Base-by-base conservation (phyloP, 805 yeast species). In the Ogataea ganodermae region DNA sequence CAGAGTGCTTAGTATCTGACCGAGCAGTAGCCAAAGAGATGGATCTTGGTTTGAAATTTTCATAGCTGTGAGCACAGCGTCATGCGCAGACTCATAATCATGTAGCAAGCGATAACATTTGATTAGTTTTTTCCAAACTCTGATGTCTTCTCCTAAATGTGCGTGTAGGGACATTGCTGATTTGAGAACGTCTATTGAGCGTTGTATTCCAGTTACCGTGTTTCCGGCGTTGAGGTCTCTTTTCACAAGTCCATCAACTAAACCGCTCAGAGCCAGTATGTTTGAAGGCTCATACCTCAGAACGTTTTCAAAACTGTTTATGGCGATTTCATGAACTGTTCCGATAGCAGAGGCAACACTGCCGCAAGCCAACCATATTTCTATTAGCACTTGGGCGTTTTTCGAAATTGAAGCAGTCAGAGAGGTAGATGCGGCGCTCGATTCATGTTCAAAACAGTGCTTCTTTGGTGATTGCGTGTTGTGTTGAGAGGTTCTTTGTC, bases 81-180 rank as follows among this genome's bases (percentile, higher is more conserved):
- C 72, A 53, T 78, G 81, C 0, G 85, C 81, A 49, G 76, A 79
- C 35, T 78, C 81, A 37, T 67, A 68, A 48, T 76, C 69, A 28
- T 77, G 75, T 7, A 75, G 53, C 10, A 71, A 59, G 12, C 76
- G 56, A 54, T 80, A 80, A 45, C 81, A 74, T 49, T 77, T 79
- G 0, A 80, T 73, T 43, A 80, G 64, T 56, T 79, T 84, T 42
- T 68, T 72, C 69, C 78, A 75, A 4, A 80, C 53, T 5, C 56
- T 51, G 0, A 74, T 52, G 41, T 73, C 74, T 39, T 68, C 67
- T 24, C 68, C 60, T 18, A 80, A 58, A 1, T 63, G 62, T 2
- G 75, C 74, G 47, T 60, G 69, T 17, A 58, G 56, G 10, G 67
- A 70, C 38, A 76, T 62, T 3, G 76, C 62, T 22, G 67, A 58